Evolutionary conservation across 140 eudicot genomes (phyloP), one percentile per base, ranked within the genome.

Genomic region (Senecio squalidus): DNA sequence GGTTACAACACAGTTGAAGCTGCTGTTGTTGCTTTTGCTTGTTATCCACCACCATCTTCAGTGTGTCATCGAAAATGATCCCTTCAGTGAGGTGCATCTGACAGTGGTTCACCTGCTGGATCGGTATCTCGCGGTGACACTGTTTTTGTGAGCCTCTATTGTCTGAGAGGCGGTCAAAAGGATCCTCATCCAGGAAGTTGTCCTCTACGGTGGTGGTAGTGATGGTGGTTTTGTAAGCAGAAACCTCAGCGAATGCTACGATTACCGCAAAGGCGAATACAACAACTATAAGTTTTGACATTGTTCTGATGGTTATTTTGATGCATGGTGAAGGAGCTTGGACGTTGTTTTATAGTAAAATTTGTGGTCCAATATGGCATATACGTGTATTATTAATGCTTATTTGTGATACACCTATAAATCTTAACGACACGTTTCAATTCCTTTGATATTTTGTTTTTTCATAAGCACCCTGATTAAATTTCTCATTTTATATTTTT

Each of bases 51-150:
- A 15, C 13, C 61, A 30, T 55, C 34, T 18, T 55, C 16, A 28
- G 41, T n/a, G n/a, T n/a, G n/a, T n/a, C n/a, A 4, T 48, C 5
- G 14, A 5, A 24, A 0, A 16, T 0, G 15, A 6, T 15, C 3
- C 60, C 60, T 16, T 55, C 7, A 5, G 43, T 28, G n/a, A 55
- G 60, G 43, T 55, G 41, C 60, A 55, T 55, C 27, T 55, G 15
- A 43, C 60, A 55, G 41, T 17, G 16, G 60, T 30, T 55, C 23
- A 55, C 5, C 43, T 54, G 40, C 25, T 54, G 36, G 15, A 51
- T 2, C 9, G n/a, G 24, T 2, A 55, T 33, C 41, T 28, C 24
- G 26, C 16, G 16, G 2, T n/a, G 39, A 31, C 60, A 55, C 39
- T 29, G 60, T 16, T 15, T 4, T 21, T n/a, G 50, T 5, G 36